Evolutionary conservation across 257 asterid genomes (phyloP), one percentile per base, ranked within the genome.

Genomic region (Penstemon newberryi): DNA sequence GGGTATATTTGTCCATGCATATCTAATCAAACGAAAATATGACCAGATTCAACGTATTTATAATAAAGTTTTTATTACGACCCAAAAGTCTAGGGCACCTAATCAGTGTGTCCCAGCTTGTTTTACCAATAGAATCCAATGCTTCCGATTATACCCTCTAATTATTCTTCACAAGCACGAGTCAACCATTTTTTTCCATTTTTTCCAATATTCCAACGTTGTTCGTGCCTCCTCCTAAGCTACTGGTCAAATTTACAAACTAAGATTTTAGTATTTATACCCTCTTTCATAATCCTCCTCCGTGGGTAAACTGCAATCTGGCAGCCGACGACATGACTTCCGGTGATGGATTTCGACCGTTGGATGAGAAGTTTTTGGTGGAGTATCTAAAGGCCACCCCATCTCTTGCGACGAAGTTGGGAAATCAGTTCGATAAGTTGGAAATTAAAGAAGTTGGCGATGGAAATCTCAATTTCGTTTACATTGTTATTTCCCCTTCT

Each of bases 401-500:
- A 6, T 13, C 86, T 50, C 86, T 94, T 19, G 81, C 92, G 18
- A 74, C 78, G 56, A 85, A 84, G 79, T 86, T 94, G 5, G 96
- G 91, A 0, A 64, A 78, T 50, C 77, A 86, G 57, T 78, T 89
- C 42, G 91, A 94, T 60, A 69, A 83, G 37, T 84, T 91, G 58
- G 75, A 84, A 58, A 78, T 94, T 70, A 83, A 81, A 76, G 99
- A 94, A 83, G 96, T 94, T 1, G 99, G 99, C 51, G 99, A 94
- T 70, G 99, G 99, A 64, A 94, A 94, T 81, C 95, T 94, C 78
- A 94, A 94, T 80, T 94, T 89, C 59, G 99, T 94, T 19, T 94
- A 80, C 73, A 89, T 94, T 68, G 91, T 91, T 56, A 44, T 58
- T 37, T 70, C 87, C 36, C 75, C 83, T 0, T 75, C 81, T 4